phyloP scores from a whole-genome alignment of 108 stramenopile species.

The Schizochytrium sp. region DNA sequence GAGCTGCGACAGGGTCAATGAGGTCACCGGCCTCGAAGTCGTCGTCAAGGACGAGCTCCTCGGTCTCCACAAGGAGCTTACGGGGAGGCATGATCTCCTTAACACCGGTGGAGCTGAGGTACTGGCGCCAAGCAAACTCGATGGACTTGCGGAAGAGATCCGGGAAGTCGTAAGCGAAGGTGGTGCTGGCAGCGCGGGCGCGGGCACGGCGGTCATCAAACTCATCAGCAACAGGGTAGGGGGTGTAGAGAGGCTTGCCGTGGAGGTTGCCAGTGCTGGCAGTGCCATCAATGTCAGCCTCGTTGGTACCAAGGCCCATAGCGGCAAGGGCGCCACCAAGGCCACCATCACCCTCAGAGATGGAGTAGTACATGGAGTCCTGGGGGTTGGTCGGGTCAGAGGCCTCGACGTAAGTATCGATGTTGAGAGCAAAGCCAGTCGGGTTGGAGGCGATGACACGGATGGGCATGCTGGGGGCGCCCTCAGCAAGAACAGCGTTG shows the following conservation, averaged over 20 bases:
- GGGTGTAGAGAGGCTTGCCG: constrained; percentile 82
- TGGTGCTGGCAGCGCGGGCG: constrained; percentile 86
- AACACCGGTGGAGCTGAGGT: constrained; percentile 58
- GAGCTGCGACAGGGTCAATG: constrained; percentile 30
- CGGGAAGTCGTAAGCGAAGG: constrained; percentile 95
- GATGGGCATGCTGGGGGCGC: constrained; percentile 86
- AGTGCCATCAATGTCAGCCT: neutral
- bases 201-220: constrained; percentile 91
- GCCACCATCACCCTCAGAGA: constrained; percentile 68
- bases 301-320: constrained; percentile 47
- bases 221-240: constrained; percentile 90
- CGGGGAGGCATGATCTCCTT: constrained; percentile 24
- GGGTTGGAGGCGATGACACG: constrained; percentile 95
- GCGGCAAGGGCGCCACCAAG: constrained; percentile 53
- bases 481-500: constrained; percentile 82
- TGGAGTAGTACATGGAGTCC: constrained; percentile 82
- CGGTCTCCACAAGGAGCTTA: constrained; percentile 64
- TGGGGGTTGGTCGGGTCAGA: constrained; percentile 18
- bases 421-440: constrained; percentile 93
- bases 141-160: constrained; percentile 94
- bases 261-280: constrained; percentile 71
- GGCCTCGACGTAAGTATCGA: constrained; percentile 96
- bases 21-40: constrained; percentile 68
- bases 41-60: constrained; percentile 90
- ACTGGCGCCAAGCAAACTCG: constrained; percentile 80